These are phyloP conservation scores for Fusarium sororula DNA, from an alignment of 2,329 filamentous ascomycete species.

Conservation along the genomic window DNA sequence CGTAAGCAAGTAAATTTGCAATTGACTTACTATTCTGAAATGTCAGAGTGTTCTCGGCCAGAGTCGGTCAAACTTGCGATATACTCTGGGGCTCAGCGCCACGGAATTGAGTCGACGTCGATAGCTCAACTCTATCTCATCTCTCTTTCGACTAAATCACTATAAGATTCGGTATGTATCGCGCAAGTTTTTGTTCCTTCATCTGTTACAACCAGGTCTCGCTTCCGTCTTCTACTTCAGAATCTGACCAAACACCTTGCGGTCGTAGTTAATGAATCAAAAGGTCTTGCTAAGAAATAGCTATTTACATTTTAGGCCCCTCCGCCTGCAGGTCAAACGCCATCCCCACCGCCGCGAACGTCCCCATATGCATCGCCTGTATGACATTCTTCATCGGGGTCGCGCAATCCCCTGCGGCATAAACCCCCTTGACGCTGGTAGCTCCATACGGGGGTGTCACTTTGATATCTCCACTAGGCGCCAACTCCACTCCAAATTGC, in stretches of 20 bases:
- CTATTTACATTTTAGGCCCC: background rate
- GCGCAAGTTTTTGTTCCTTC: background rate
- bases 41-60: background rate
- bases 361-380: background rate
- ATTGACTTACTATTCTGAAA: background rate
- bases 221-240: background rate
- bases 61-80: background rate
- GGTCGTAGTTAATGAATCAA: too few species aligned
- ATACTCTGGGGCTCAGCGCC: background rate
- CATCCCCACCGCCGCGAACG: background rate
- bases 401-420: background rate
- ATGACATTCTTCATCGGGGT: background rate
- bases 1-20: background rate
- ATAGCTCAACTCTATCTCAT: background rate
- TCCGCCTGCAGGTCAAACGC: background rate
- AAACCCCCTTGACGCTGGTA: background rate
- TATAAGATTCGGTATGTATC: fast-evolving
- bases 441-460: background rate
- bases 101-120: background rate
- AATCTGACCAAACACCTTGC: background rate
- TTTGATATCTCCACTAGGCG: background rate
- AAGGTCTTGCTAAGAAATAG: too few species aligned
- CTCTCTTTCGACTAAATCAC: fast-evolving
- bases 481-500: background rate
- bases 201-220: background rate